Evolutionary conservation across 305 asterid species (phyloP), one percentile per base, ranked within the genome.

Genomic region (Fraxinus velutina): DNA sequence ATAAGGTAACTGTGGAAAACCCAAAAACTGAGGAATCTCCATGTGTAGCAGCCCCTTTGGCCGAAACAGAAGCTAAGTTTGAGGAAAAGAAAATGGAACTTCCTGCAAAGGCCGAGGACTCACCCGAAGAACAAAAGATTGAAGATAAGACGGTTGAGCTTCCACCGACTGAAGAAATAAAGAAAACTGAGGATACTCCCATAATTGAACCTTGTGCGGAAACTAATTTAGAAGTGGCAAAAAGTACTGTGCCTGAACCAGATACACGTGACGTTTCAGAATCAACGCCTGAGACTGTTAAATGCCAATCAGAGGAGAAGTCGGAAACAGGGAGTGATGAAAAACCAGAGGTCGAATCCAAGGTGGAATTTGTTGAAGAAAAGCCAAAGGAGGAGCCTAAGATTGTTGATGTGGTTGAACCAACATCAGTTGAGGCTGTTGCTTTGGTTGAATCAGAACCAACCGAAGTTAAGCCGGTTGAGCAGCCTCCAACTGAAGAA

Each of bases 181-280:
- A 85, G 80, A 81, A 86, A 80, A 70, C 52, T 7, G 88, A 87
- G 73, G 90, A 84, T n/a, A 62, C 73, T 36, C 86, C 90, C 17
- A 27, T 55, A 52, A 82, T 66, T 30, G 85, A 47, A 60, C 80
- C 78, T 64, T 15, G 81, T 80, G 74, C 50, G 30, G 33, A 64
- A 6, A 82, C 78, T 22, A 10, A 70, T 57, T 47, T 70, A 68
- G 88, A 85, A 57, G 50, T 21, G 34, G 60, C 64, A 34, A 82
- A 82, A 27, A 86, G 74, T 70, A 29, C 27, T 27, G 79, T 60
- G 70, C 75, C 85, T 42, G 83, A 85, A 70, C 81, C 85, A 30
- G 82, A 57, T 68, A 73, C 30, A 13, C 71, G 24, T n/a, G 47
- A 1, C 22, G 22, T 74, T 30, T 71, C 72, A 78, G 80, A 78